These are phyloP conservation scores for Solanum aculeatissimum DNA, from an alignment of 305 asterid genomes.

Conservation along the genomic window DNA sequence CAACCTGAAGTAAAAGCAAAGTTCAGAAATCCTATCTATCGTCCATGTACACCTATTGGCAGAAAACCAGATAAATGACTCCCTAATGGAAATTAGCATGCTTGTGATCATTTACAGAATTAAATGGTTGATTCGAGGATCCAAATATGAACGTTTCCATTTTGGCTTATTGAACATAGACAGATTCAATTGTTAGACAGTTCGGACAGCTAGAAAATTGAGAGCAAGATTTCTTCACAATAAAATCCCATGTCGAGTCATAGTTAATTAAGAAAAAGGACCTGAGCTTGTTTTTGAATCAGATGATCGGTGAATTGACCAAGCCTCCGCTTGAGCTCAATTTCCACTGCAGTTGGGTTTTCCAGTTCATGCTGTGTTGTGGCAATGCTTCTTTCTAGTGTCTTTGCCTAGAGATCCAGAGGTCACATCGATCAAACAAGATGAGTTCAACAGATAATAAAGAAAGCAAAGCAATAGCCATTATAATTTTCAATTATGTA, in stretches of 20 bases:
- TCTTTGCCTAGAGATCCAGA: constrained; percentile 41
- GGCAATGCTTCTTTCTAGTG: constrained; percentile 63
- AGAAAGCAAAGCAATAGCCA: neutral
- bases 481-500: neutral
- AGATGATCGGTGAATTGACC: constrained; percentile 83
- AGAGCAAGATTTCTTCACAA: neutral
- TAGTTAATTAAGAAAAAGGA: constrained; percentile 6
- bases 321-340: constrained; percentile 86
- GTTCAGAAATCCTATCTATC: neutral
- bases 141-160: neutral
- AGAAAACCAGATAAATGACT: neutral
- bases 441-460: neutral
- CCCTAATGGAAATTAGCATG: neutral
- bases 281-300: constrained; percentile 98
- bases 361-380: constrained; percentile 49
- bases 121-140: neutral
- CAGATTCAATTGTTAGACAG: neutral
- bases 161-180: neutral
- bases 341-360: constrained; percentile 70
- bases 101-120: neutral
- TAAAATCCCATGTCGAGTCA: neutral
- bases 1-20: constrained; percentile 47
- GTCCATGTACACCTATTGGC: neutral
- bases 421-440: neutral
- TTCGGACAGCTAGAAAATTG: neutral